Evolutionary conservation across 495 filamentous ascomycete genomes (phyloP).

Genomic region (Gamarada debralockiae): DNA sequence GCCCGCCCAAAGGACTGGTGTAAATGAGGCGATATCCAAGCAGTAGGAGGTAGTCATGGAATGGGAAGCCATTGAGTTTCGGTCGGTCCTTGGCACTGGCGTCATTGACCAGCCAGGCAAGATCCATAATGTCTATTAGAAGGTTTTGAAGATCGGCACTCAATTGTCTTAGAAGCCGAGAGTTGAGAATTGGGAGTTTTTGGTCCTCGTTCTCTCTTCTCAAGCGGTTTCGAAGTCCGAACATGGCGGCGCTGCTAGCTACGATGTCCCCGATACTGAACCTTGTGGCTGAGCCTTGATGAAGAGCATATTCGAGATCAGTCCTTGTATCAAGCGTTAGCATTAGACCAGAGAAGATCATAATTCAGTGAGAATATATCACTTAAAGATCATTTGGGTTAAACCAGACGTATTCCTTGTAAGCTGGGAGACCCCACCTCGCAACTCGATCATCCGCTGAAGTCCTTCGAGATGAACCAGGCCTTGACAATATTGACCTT

Average conservation of each 20-base stretch:
- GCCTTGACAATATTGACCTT: slow-evolving; percentile 7
- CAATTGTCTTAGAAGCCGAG: not conserved
- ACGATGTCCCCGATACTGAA: not conserved
- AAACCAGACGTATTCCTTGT: not conserved
- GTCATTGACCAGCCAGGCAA: not conserved
- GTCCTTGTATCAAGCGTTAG: not conserved
- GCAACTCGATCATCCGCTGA: slow-evolving; percentile 9
- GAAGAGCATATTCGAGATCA: slow-evolving; percentile 5
- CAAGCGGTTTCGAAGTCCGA: not conserved
- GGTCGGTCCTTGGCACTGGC: not conserved
- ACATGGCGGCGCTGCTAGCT: not conserved
- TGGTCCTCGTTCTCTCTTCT: not conserved
- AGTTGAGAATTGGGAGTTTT: not conserved
- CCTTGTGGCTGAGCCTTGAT: not conserved
- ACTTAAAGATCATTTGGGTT: slow-evolving; percentile 16
- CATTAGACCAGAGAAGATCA: not conserved
- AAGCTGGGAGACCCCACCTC: slow-evolving; percentile 11
- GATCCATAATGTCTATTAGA: slow-evolving; percentile 2
- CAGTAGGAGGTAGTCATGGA: slow-evolving; percentile 14
- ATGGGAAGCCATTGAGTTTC: slow-evolving; percentile 5
- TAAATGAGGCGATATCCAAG: slow-evolving; percentile 11
- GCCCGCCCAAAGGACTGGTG: not conserved
- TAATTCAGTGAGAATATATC: not conserved
- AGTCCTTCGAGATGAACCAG: slow-evolving; percentile 18
- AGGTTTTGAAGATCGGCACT: slow-evolving; percentile 1